Base-by-base conservation (phyloP, 139 green algal species). In the Auxenochlorella pyrenoidosa region DNA sequence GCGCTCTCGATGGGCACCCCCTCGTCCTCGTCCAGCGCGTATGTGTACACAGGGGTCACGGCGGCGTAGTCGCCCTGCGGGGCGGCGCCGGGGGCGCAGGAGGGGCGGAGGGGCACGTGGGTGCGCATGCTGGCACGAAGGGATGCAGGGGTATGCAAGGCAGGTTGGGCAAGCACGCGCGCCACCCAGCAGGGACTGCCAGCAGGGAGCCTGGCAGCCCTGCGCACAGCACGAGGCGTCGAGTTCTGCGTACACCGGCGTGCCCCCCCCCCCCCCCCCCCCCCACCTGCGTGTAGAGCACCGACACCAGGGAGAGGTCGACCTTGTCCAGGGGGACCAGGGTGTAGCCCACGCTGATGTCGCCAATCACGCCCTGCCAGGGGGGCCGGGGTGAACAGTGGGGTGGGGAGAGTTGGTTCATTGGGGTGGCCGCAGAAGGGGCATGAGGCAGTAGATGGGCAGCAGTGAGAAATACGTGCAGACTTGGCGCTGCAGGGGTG, bases 51-150 rank as follows among this genome's bases (percentile, higher is more conserved):
- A 18, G 95, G 95, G 3, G 90, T 92, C 1, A 97, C 93, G 22
- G 95, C 96, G n/a, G 95, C 96, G 90, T 95, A 95, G 68, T 98
- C 94, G 30, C 96, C 96, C 43, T 94, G 92, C n/a, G 41, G 54
- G 15, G 15, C 75, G 12, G 36, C 18, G 51, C 15, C 51, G 58
- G 38, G 51, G 71, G 58, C 19, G 1, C 22, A 68, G 38, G 84
- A 15, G 36, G 15, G 28, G 28, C 38, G 12, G 80, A 59, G 59
- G 22, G 40, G 60, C 38, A 63, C n/a, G n/a, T n/a, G n/a, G n/a
- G n/a, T n/a, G n/a, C n/a, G n/a, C n/a, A n/a, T n/a, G n/a, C n/a
- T n/a, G n/a, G n/a, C n/a, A n/a, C n/a, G n/a, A n/a, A n/a, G n/a
- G n/a, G n/a, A n/a, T n/a, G n/a, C n/a, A n/a, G n/a, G n/a, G n/a